Conservation (phyloP, 257 asterid genomes). For the Cordia subcordata region DNA sequence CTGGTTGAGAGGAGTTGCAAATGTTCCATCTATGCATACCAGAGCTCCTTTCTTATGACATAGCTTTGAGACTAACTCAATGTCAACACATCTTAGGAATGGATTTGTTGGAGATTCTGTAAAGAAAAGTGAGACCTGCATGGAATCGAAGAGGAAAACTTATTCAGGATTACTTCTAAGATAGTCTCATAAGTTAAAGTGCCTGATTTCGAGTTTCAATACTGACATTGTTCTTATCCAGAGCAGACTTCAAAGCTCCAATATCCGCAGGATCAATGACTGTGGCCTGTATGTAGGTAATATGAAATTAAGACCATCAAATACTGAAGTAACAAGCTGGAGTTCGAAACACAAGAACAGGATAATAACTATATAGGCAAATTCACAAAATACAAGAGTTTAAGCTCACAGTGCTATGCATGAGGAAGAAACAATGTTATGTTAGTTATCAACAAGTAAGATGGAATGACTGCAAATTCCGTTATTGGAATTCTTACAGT, state of each 20-base stretch:
- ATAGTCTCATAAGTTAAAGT: constrained; percentile 8
- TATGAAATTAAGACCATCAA: background rate
- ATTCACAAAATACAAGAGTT: no score
- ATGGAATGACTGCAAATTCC: no score
- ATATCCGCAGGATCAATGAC: constrained; percentile 93
- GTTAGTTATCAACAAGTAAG: no score
- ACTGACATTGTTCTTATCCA: constrained; percentile 60
- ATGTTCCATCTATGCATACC: constrained; percentile 84
- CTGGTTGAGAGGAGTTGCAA: constrained; percentile 94
- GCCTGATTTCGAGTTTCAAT: background rate
- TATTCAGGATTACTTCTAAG: constrained; percentile 8
- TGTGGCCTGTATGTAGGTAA: constrained; percentile 56
- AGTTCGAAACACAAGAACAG: no score
- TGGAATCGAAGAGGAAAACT: constrained; percentile 11
- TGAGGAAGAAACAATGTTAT: no score
- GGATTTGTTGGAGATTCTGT: constrained; percentile 96
- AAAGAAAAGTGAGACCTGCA: constrained; percentile 80
- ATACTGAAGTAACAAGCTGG: no score
- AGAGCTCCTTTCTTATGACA: constrained; percentile 85
- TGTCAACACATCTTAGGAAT: constrained; percentile 87
- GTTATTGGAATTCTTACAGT: no score
- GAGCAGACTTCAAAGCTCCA: constrained; percentile 71
- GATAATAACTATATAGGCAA: no score
- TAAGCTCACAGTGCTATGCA: no score
- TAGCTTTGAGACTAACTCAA: constrained; percentile 80